A percentile compares a stretch with the other conserved stretches of the same genome.
phyloP scores from a whole-genome alignment of 495 filamentous ascomycete species.

The Neurospora hispaniola region DNA sequence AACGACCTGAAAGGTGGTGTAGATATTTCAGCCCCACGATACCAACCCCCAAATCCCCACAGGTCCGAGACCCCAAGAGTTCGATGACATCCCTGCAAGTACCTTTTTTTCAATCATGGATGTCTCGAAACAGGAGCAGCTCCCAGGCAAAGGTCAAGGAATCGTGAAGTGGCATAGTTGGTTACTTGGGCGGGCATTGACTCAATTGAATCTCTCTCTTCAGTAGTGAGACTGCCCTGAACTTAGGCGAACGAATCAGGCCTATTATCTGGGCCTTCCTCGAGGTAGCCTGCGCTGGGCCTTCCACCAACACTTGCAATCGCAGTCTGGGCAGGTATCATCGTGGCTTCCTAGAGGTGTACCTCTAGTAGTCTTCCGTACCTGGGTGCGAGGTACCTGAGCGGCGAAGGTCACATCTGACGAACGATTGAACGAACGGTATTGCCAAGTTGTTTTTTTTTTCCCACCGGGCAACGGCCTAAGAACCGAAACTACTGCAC shows the following conservation, averaged over 20 bases:
- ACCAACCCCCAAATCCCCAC: background rate
- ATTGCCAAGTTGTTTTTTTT: background rate
- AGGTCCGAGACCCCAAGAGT: background rate
- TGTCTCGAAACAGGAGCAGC: background rate
- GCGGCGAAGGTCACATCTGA: slow-evolving; percentile 1
- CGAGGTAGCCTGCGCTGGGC: background rate
- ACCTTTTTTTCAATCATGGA: background rate
- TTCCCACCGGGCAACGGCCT: background rate
- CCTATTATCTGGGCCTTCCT: background rate
- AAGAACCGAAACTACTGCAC: background rate
- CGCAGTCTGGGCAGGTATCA: background rate
- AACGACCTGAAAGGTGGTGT: background rate
- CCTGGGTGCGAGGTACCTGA: background rate
- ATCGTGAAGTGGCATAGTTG: background rate
- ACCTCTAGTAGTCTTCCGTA: background rate
- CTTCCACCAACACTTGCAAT: background rate
- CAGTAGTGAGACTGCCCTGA: background rate
- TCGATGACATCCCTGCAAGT: background rate
- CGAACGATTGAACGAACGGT: background rate
- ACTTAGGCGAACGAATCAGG: background rate
- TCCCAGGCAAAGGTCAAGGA: background rate
- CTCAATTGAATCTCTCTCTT: background rate
- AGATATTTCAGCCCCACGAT: background rate
- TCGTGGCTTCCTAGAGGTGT: background rate
- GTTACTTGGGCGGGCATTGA: no score